Conservation (phyloP, 768 basidiomycete species). For the Suillus lakei region DNA sequence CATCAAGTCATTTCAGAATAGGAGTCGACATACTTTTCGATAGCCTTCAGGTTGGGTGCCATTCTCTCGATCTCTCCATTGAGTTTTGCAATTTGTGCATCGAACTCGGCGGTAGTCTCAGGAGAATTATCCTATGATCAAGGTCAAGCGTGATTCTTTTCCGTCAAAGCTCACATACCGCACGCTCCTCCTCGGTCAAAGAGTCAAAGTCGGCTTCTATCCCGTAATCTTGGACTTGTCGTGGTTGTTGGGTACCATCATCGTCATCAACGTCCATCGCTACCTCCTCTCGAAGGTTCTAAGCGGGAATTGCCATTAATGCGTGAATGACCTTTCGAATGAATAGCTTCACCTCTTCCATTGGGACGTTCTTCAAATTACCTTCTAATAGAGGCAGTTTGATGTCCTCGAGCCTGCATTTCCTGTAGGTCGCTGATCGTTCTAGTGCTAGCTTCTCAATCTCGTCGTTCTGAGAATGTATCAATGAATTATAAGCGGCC, state of each 20-base stretch:
- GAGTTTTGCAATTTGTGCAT: constrained; percentile 71
- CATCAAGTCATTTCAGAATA: background rate
- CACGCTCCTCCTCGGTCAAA: constrained; percentile 76
- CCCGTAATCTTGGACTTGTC: constrained; percentile 78
- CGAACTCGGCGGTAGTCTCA: constrained; percentile 72
- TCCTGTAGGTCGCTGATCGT: constrained; percentile 84
- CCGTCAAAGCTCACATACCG: constrained; percentile 44
- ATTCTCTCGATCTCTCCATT: constrained; percentile 86
- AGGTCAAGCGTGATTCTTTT: background rate
- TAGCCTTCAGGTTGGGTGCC: constrained; percentile 97
- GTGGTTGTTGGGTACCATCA: constrained; percentile 75
- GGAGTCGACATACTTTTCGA: constrained; percentile 66
- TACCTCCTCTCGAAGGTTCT: constrained; percentile 85
- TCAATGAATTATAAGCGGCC: background rate
- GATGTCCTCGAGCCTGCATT: constrained; percentile 93
- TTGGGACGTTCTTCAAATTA: constrained; percentile 83
- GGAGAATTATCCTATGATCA: constrained; percentile 57
- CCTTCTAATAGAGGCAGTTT: constrained; percentile 78
- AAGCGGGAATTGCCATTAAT: constrained; percentile 15
- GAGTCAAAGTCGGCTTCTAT: constrained; percentile 86
- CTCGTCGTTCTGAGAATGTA: constrained; percentile 69
- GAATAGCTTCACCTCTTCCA: constrained; percentile 79
- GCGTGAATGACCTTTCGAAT: background rate
- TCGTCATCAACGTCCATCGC: constrained; percentile 94
- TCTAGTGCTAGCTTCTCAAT: constrained; percentile 89